A percentile compares a stretch with the other conserved stretches of the same genome.
These are phyloP conservation scores for Stereum hirsutum DNA, from an alignment of 1,284 basidiomycete genomes.

Conservation along the genomic window DNA sequence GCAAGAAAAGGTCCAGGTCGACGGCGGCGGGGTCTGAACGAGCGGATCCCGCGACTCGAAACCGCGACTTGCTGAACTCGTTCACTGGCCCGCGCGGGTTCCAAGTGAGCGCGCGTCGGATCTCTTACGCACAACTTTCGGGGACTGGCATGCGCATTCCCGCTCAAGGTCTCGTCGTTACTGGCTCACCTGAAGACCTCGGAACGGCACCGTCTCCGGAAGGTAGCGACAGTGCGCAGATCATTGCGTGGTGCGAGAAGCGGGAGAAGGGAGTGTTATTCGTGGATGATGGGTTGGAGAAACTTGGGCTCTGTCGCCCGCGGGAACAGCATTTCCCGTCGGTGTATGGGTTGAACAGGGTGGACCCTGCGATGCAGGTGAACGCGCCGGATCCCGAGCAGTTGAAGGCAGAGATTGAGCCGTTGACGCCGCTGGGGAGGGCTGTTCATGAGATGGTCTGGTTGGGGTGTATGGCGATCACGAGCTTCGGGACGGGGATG, in stretches of 20 bases:
- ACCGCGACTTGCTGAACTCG: conserved; percentile 13
- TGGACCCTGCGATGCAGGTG: conserved; percentile 23
- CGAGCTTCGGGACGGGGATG: conserved; percentile 59
- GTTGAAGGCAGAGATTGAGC: conserved; percentile 24
- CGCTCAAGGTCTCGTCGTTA: conserved; percentile 55
- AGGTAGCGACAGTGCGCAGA: conserved; percentile 24
- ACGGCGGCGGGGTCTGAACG: conserved; percentile 12
- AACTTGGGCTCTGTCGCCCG: conserved; percentile 49
- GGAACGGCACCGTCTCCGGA: no score
- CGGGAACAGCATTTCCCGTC: conserved; percentile 6
- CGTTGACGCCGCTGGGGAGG: conserved; percentile 60
- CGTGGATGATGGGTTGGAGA: conserved; percentile 55
- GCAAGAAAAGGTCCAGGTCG: conserved; percentile 13
- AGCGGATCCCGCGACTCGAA: conserved; percentile 25
- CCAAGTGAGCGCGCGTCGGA: conserved; percentile 56
- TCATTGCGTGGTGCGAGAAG: conserved; percentile 56
- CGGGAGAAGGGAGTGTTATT: conserved; percentile 64
- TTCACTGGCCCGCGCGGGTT: conserved; percentile 40
- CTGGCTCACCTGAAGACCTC: no score
- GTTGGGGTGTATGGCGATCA: conserved; percentile 69
- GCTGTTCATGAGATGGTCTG: conserved; percentile 78
- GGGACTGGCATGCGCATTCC: conserved; percentile 66
- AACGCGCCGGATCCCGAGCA: conserved; percentile 26
- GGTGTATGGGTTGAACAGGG: conserved; percentile 16
- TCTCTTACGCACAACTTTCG: conserved; percentile 58